Evolutionary conservation across 2,329 filamentous ascomycete species (phyloP).

Genomic region (Westerdykella ornata): DNA sequence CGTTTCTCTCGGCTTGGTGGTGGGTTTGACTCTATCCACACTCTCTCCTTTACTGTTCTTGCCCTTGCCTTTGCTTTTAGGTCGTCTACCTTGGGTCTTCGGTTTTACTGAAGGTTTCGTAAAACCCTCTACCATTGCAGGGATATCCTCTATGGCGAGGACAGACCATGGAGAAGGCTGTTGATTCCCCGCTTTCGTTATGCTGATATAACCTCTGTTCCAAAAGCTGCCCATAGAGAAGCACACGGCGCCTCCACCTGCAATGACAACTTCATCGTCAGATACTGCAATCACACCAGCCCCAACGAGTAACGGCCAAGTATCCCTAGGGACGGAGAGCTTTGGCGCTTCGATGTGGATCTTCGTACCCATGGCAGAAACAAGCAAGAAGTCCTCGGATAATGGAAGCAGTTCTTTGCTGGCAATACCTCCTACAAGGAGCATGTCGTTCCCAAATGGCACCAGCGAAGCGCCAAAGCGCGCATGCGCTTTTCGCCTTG

Average conservation of each 20-base stretch:
- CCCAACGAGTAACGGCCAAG: slow-evolving; percentile 65
- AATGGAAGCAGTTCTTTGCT: slow-evolving; percentile 21
- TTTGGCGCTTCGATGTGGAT: slow-evolving; percentile 16
- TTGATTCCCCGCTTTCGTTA: slow-evolving; percentile 12
- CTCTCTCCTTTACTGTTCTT: slow-evolving; percentile 10
- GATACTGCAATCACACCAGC: slow-evolving; percentile 50
- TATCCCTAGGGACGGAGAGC: slow-evolving; percentile 23
- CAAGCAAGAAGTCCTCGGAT: slow-evolving; percentile 23
- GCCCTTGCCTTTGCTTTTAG: slow-evolving; percentile 9
- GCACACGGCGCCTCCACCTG: slow-evolving; percentile 78
- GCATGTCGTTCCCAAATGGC: slow-evolving; percentile 40
- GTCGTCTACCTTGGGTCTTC: slow-evolving; percentile 1
- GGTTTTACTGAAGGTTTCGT: slow-evolving; percentile 7
- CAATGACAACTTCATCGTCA: slow-evolving; percentile 51
- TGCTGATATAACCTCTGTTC: slow-evolving; percentile 46
- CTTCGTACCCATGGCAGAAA: slow-evolving; percentile 11
- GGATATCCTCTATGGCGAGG: neutral
- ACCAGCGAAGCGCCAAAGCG: slow-evolving; percentile 50
- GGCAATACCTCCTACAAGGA: slow-evolving; percentile 50
- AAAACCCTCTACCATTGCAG: slow-evolving; percentile 4
- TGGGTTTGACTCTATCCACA: slow-evolving; percentile 4
- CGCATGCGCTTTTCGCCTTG: slow-evolving; percentile 25
- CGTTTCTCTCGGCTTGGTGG: slow-evolving; percentile 6
- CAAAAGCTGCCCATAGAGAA: slow-evolving; percentile 87
- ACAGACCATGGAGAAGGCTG: slow-evolving; percentile 15